Evolutionary conservation across 2,329 filamentous ascomycete genomes (phyloP).

Genomic region (Myriosclerotinia curreyana): DNA sequence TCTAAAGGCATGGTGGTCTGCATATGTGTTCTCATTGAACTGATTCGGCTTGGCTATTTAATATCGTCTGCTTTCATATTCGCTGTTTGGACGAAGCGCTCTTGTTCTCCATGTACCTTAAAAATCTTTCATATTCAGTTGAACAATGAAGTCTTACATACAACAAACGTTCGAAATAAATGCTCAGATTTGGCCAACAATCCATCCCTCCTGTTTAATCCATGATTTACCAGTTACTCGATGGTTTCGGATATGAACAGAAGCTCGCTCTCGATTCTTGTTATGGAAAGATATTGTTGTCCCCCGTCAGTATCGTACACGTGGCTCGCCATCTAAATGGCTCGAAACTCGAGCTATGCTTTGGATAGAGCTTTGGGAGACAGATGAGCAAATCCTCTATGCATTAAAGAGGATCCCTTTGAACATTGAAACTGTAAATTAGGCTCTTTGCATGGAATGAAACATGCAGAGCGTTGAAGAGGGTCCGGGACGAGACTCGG

Average conservation of each 20-base stretch:
- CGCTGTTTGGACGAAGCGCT: not conserved
- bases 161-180: not conserved
- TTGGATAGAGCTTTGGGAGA: not conserved
- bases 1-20: not conserved
- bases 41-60: not conserved
- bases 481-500: not conserved
- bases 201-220: not conserved
- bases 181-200: not conserved
- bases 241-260: not conserved
- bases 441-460: not conserved
- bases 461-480: not conserved
- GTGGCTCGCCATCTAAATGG: not conserved
- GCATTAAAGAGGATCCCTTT: not conserved
- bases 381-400: not conserved
- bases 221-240: not conserved
- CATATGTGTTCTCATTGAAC: not conserved
- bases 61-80: not conserved
- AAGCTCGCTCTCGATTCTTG: not conserved
- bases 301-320: not conserved
- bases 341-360: not conserved
- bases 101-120: not conserved
- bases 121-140: not conserved
- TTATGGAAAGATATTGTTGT: not conserved
- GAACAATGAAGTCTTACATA: constrained; percentile 8
- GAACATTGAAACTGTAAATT: not conserved